Percentiles rank a stretch among this genome's conserved stretches.
These are phyloP conservation scores for Stropharia rugosoannulata DNA, from an alignment of 768 basidiomycete genomes.

Conservation along the genomic window DNA sequence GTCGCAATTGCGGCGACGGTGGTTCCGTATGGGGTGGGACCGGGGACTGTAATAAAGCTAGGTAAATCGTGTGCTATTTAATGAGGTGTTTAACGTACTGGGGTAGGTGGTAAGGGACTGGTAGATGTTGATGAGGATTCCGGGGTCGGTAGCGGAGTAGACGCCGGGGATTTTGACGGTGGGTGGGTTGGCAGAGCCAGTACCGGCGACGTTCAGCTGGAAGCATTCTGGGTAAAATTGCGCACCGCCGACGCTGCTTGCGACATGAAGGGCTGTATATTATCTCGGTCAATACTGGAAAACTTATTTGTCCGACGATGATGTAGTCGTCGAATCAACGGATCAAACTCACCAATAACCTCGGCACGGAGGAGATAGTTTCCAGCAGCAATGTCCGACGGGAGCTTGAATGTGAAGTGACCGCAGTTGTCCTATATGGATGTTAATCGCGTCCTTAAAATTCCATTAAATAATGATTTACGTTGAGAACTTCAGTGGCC, in stretches of 20 bases:
- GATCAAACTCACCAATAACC: constrained; percentile 50
- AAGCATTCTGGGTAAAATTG: constrained; percentile 80
- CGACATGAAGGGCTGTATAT: constrained; percentile 57
- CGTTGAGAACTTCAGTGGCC: constrained; percentile 32
- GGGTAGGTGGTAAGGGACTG: constrained; percentile 35
- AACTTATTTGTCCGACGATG: constrained; percentile 19
- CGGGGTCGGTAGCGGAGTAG: constrained; percentile 68
- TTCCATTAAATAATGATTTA: constrained; percentile 11
- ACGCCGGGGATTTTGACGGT: constrained; percentile 65
- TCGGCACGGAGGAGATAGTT: constrained; percentile 77
- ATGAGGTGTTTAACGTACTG: constrained; percentile 24
- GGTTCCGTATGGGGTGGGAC: constrained; percentile 42
- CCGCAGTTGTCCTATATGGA: constrained; percentile 47
- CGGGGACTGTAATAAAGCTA: constrained; percentile 34
- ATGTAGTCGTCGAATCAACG: constrained; percentile 24
- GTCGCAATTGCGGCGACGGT: constrained; percentile 38
- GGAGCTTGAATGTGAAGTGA: constrained; percentile 52
- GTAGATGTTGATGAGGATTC: constrained; percentile 55
- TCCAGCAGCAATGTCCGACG: constrained; percentile 56
- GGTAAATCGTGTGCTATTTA: not conserved
- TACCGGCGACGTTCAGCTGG: constrained; percentile 53
- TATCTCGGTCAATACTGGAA: not conserved
- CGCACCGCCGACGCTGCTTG: constrained; percentile 54
- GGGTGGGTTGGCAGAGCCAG: constrained; percentile 44
- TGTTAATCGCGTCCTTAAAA: not conserved